Percentiles rank a stretch among this genome's conserved stretches.
Evolutionary conservation across 2,329 filamentous ascomycete genomes (phyloP).

Genomic region (Ceratocystis papillata): DNA sequence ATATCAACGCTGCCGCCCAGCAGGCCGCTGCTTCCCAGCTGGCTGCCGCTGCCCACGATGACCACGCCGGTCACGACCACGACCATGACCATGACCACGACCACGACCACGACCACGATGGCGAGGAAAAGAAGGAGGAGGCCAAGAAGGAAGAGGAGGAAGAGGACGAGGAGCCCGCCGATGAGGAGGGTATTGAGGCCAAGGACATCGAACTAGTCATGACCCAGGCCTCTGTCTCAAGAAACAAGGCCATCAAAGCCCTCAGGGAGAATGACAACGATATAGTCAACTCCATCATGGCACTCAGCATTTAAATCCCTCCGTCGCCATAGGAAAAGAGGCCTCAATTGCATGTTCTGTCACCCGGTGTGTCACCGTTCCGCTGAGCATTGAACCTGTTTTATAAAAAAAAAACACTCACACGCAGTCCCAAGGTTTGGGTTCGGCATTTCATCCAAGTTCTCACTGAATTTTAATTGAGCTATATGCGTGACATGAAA

Average conservation of each 20-base stretch:
- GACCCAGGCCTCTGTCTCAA: conserved; percentile 90
- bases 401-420: neutral
- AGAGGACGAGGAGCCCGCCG: conserved; percentile 90
- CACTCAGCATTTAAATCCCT: conserved; percentile 62
- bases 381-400: neutral
- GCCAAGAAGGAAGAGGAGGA: conserved; percentile 80
- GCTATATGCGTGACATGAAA: too few species aligned
- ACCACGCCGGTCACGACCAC: conserved; percentile 55
- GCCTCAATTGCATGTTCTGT: neutral
- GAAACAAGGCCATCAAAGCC: conserved; percentile 98
- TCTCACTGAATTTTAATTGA: too few species aligned
- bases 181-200: conserved; percentile 86
- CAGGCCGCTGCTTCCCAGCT: conserved; percentile 93
- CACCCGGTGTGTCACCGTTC: neutral
- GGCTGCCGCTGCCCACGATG: conserved; percentile 56
- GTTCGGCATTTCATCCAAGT: too few species aligned
- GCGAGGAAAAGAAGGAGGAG: conserved; percentile 78
- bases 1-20: conserved; percentile 96
- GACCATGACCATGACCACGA: conserved; percentile 54
- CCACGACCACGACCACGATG: conserved; percentile 51
- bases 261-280: conserved; percentile 99
- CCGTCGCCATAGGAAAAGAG: neutral
- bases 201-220: conserved; percentile 99
- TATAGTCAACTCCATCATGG: conserved; percentile 99
- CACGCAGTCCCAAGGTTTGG: neutral